These are phyloP conservation scores for Nyctanthes arbortristis DNA, from an alignment of 257 asterid species.

Conservation along the genomic window DNA sequence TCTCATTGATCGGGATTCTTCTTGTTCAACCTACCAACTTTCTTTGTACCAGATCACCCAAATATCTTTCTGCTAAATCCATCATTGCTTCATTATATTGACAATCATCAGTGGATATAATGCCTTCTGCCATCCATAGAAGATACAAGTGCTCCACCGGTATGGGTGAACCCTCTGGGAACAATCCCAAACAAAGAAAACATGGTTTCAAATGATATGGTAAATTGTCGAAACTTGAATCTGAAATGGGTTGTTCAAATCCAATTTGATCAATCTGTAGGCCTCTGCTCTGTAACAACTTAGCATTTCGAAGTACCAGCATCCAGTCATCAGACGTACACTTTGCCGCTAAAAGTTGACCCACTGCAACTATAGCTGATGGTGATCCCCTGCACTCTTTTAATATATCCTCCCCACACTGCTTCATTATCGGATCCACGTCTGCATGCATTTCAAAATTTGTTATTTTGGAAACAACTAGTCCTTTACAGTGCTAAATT, in stretches of 20 bases:
- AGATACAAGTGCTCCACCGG: constrained; percentile 9
- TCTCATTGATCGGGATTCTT: neutral
- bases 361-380: neutral
- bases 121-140: constrained; percentile 34
- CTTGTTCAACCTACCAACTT: constrained; percentile 17
- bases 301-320: neutral
- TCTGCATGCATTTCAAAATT: neutral
- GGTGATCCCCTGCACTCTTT: constrained; percentile 9
- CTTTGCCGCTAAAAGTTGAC: neutral
- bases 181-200: constrained; percentile 35
- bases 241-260: neutral
- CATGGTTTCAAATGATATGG: constrained; percentile 23
- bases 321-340: neutral
- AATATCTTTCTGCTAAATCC: constrained; percentile 12
- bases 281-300: neutral
- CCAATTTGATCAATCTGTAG: neutral
- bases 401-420: neutral
- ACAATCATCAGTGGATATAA: neutral
- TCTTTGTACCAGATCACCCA: neutral
- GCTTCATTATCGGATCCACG: no score
- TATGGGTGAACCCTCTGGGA: constrained; percentile 24
- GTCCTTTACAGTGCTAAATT: neutral
- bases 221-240: constrained; percentile 21
- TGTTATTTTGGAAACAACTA: neutral
- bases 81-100: neutral